Base-by-base conservation (phyloP, 345 rosid genomes). In the Angophora floribunda region DNA sequence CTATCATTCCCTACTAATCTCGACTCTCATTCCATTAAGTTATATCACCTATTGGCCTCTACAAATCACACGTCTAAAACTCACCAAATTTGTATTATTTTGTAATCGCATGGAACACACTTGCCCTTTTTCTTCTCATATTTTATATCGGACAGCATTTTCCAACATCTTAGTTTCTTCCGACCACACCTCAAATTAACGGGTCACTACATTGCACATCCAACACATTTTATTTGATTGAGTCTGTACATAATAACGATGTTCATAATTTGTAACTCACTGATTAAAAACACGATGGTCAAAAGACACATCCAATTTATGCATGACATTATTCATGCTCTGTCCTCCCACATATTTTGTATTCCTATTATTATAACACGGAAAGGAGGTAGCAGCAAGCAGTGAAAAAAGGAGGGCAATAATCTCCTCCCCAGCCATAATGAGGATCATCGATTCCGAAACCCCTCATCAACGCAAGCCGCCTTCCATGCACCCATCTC, bases 401-500 rank as follows among this genome's bases (percentile, higher is more conserved):
- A 26, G 67, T 57, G 65, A 36, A 85, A 36, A 85, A 85, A 52
- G 45, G 61, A n/a, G 0, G 22, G 41, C 49, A 75, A 75, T 10
- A 3, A 75, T 41, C 84, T 75, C 28, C 84, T 41, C 15, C 49
- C 70, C 86, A 55, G 19, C 28, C 88, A 75, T 51, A 22, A 67
- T 75, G 78, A 89, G 87, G 44, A 78, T 92, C 92, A 89, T 88
- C 85, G 86, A 93, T 92, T 91, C 95, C 92, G 92, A 91, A 91
- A 92, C 67, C 92, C 41, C 49, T 75, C 84, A 75, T 75, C 89
- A 90, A 93, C 91, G 93, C 97, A 96, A 41, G 99, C 98, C 97
- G 98, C 96, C 98, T 94, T 95, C 95, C 95, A 91, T 93, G 98
- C 96, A 92, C 90, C 91, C 97, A 89, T 94, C 92, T 92, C 97